Evolutionary conservation across 2,329 filamentous ascomycete species (phyloP), one percentile per base, ranked within the genome.

Genomic region (Setomelanomma holmii): DNA sequence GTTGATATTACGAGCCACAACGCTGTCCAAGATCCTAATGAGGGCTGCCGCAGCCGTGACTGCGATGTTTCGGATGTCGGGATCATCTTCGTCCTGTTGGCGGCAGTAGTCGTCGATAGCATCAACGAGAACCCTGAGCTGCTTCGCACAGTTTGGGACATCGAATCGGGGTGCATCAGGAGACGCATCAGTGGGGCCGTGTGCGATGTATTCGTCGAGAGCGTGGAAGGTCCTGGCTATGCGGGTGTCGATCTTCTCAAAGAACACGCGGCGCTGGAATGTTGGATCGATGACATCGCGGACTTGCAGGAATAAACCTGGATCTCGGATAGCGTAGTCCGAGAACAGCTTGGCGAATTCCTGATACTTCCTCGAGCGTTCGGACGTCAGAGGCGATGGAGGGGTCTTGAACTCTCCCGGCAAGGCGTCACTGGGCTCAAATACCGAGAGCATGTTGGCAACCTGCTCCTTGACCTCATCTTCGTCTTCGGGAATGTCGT

Each of bases 361-460:
- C 36, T 66, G 60, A 48, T 67, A 75, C 38, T 69, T 74, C 16
- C 64, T 66, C 1, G 69, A 67, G 1, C 59, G 58, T 43, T 69
- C 66, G 5, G 68, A 67, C 8, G 64, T 57, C 16, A 60, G 50
- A 8, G 63, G 57, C 19, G 68, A 63, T 27, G 67, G 63, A 1
- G 65, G 61, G 21, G 55, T 58, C 27, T 64, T 68, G 51, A 74
- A 69, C 36, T 75, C 71, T 8, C 54, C 58, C 19, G 72, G 71
- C n/a, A 75, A 58, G 4, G 64, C 69, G 22, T 67, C 66, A 17
- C 66, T 62, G 1, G 72, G 72, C 34, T 74, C 72, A 34, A 74
- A 75, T 19, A 71, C 70, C 1, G 72, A 74, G 10, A 75, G 62
- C 66, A 74, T 71, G n/a, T 65, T 64, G 11, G 61, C 59, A 6